Base-by-base conservation (phyloP, 208 protist genomes). In the Trypanosoma avium region DNA sequence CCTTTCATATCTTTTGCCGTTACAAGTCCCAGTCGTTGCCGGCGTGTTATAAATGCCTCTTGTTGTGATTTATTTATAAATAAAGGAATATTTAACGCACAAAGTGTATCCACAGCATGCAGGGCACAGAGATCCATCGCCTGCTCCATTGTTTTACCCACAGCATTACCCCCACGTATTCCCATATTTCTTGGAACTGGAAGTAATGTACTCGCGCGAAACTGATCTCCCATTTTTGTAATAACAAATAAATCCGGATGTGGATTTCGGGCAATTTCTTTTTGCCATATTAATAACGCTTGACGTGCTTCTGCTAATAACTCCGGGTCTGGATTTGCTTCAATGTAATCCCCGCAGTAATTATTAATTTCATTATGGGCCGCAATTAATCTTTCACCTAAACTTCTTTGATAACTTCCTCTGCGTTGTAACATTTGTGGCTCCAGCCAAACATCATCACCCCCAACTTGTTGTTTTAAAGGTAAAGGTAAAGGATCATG, bases 81-180 rank as follows among this genome's bases (percentile, higher is more conserved):
- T 24, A 94, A 54, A 19, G 84, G 84, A 26, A 79, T 65, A 9
- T 73, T 73, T 12, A 93, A 73, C 0, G 72, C 29, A 48, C 67
- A 79, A 21, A 95, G 70, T 3, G 70, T 81, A 61, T 95, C 89
- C 26, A 95, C 49, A 3, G 86, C 85, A 52, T 95, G 81, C 52
- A 93, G 48, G 15, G 81, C 71, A 47, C 79, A 84, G 4, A 95
- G 63, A 57, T 80, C 73, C 61, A 92, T 75, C 10, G 89, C 83
- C 45, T 84, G 73, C 19, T 76, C 50, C 38, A 72, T 78, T 35
- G 79, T 76, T 35, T 71, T 55, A 8, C 73, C 86, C 17, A 88
- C 69, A n/a, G 70, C 86, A 58, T 61, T 81, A 0, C 82, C 89
- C 10, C 89, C 89, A 19, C 89, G 83, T 19, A 90, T 61, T 21